These are phyloP conservation scores for Orbilia blumenaviensis DNA, from an alignment of 2,329 filamentous ascomycete genomes.

Conservation along the genomic window DNA sequence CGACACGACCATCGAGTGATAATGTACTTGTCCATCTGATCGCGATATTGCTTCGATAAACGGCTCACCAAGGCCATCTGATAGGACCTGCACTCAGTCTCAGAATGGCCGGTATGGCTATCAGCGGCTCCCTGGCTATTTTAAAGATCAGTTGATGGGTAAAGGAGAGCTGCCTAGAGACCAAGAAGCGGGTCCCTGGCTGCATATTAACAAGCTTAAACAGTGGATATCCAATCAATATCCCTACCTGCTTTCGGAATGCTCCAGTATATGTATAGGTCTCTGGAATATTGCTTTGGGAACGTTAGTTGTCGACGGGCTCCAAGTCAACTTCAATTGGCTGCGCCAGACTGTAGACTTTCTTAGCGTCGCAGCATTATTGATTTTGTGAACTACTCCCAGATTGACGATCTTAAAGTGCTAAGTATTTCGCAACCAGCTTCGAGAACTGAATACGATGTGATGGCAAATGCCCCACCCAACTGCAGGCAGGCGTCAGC, in stretches of 20 bases:
- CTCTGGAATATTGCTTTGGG: constrained; percentile 1
- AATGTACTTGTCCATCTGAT: constrained; percentile 44
- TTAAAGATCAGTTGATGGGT: constrained; percentile 40
- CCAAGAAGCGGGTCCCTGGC: constrained; percentile 35
- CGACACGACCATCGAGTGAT: constrained; percentile 28
- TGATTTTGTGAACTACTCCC: constrained; percentile 3
- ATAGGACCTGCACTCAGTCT: constrained; percentile 25
- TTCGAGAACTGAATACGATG: background rate
- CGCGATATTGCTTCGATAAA: constrained; percentile 38
- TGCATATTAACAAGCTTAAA: constrained; percentile 51
- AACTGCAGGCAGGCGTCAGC: background rate
- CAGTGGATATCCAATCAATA: constrained; percentile 33
- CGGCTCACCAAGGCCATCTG: constrained; percentile 32
- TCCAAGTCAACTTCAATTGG: constrained; percentile 1
- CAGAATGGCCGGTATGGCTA: constrained; percentile 42
- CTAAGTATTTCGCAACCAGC: background rate
- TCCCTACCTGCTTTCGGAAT: constrained; percentile 31
- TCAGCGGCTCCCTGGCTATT: constrained; percentile 50
- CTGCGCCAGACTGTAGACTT: background rate
- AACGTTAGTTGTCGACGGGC: constrained; percentile 29
- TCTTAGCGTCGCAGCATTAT: no score
- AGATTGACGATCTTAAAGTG: constrained; percentile 28
- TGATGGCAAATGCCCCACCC: constrained; percentile 7
- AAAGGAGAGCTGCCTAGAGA: constrained; percentile 52
- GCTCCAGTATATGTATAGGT: constrained; percentile 2